These are phyloP conservation scores for Boletus rex-veris DNA, from an alignment of 768 basidiomycete genomes.

Conservation along the genomic window DNA sequence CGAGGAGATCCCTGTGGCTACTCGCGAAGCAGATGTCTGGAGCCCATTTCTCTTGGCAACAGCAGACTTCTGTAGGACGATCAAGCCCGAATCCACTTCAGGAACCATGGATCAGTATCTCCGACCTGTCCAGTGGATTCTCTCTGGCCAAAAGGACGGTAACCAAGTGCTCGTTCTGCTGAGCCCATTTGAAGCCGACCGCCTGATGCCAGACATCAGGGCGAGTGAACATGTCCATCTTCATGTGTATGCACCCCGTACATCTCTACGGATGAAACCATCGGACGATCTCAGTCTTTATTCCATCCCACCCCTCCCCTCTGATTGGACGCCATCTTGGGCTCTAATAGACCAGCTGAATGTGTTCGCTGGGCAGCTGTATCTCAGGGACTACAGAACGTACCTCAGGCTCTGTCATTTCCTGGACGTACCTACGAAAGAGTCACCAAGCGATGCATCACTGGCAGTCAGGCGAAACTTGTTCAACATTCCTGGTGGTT, in stretches of 20 bases:
- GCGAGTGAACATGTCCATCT: constrained; percentile 32
- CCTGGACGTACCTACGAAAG: constrained; percentile 12
- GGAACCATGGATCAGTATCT: background rate
- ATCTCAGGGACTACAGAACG: background rate
- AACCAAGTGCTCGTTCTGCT: constrained; percentile 21
- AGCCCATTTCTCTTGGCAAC: constrained; percentile 7
- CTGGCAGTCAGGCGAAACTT: background rate
- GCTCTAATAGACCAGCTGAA: background rate
- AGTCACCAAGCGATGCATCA: background rate
- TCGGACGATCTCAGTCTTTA: constrained; percentile 32
- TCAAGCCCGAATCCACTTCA: background rate
- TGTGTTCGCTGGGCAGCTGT: no score
- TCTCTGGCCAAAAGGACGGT: background rate
- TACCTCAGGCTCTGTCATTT: constrained; percentile 24
- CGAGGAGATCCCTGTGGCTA: background rate
- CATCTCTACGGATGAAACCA: constrained; percentile 30
- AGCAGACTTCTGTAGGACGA: constrained; percentile 9
- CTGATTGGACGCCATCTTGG: background rate
- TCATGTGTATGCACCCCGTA: constrained; percentile 39
- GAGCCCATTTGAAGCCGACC: constrained; percentile 28
- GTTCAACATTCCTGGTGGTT: constrained; percentile 2
- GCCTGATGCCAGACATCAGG: constrained; percentile 36
- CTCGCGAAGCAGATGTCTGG: constrained; percentile 16
- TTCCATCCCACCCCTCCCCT: background rate
- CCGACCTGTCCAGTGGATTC: constrained; percentile 24